phyloP scores from a whole-genome alignment of 2,329 filamentous ascomycete species.

The Clarireedia monteithiana region DNA sequence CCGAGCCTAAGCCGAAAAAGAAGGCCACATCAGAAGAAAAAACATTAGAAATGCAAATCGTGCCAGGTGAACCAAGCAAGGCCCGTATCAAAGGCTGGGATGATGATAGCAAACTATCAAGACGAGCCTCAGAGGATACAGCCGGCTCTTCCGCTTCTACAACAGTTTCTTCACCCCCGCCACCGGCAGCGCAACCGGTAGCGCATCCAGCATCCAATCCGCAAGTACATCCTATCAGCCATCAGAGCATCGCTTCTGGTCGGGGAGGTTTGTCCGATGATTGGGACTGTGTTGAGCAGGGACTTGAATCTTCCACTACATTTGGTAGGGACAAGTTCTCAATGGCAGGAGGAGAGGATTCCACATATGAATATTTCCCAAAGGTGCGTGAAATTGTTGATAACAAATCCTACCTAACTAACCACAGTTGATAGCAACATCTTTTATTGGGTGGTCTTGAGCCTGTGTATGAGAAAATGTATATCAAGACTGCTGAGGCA shows the following conservation, averaged over 20 bases:
- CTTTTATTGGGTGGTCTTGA: slow-evolving; percentile 69
- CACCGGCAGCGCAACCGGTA: background rate
- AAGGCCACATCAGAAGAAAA: slow-evolving; percentile 7
- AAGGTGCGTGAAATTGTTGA: slow-evolving; percentile 39
- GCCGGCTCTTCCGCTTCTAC: background rate
- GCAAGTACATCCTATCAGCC: background rate
- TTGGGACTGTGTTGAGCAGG: slow-evolving; percentile 49
- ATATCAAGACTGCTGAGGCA: slow-evolving; percentile 58
- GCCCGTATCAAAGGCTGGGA: slow-evolving; percentile 22
- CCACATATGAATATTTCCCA: slow-evolving; percentile 64
- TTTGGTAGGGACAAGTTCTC: slow-evolving; percentile 39
- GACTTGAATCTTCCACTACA: slow-evolving; percentile 41
- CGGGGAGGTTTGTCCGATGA: slow-evolving; percentile 3
- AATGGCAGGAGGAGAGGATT: slow-evolving; percentile 60
- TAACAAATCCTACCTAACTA: slow-evolving; percentile 11
- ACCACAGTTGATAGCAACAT: slow-evolving; percentile 43
- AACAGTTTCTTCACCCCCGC: background rate
- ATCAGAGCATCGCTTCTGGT: background rate
- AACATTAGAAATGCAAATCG: slow-evolving; percentile 24
- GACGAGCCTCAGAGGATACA: slow-evolving; percentile 11
- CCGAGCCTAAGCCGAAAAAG: slow-evolving; percentile 19
- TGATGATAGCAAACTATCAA: slow-evolving; percentile 13
- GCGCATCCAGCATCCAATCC: background rate
- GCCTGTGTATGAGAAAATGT: slow-evolving; percentile 64
- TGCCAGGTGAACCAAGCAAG: slow-evolving; percentile 21